These are phyloP conservation scores for Magnaporthiopsis poae DNA, from an alignment of 2,329 filamentous ascomycete genomes.

Conservation along the genomic window DNA sequence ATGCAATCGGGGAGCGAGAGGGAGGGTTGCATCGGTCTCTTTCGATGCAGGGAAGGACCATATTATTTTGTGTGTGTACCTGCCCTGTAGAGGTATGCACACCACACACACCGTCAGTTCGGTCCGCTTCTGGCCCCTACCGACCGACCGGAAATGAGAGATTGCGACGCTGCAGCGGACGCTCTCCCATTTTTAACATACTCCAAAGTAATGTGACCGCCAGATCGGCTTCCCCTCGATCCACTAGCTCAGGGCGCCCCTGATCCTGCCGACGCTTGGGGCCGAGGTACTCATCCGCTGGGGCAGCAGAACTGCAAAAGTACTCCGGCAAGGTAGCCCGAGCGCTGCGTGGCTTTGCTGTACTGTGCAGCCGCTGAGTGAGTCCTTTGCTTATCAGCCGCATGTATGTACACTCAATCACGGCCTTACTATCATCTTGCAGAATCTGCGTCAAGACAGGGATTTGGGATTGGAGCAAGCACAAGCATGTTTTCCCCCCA, in stretches of 20 bases:
- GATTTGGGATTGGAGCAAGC: background rate
- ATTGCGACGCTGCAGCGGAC: background rate
- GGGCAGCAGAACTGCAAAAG: background rate
- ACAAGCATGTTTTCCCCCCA: background rate
- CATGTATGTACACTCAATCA: background rate
- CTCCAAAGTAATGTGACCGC: background rate
- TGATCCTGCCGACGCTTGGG: background rate
- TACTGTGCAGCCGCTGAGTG: background rate
- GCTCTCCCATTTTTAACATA: background rate
- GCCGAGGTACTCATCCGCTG: background rate
- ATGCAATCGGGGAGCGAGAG: background rate
- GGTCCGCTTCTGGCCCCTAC: background rate
- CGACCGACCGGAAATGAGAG: background rate
- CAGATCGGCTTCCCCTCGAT: background rate
- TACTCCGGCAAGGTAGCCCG: background rate
- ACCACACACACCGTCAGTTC: background rate
- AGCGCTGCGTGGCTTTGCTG: background rate
- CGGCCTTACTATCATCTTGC: background rate
- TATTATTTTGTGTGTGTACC: background rate
- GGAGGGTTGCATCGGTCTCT: background rate
- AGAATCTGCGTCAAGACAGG: no score
- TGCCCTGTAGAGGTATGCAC: background rate
- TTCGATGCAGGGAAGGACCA: no score
- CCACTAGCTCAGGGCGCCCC: background rate
- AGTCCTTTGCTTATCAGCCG: no score